Percentiles rank a stretch among this genome's conserved stretches.
Evolutionary conservation across 768 basidiomycete species (phyloP).

Genomic region (Collybiopsis confluens): DNA sequence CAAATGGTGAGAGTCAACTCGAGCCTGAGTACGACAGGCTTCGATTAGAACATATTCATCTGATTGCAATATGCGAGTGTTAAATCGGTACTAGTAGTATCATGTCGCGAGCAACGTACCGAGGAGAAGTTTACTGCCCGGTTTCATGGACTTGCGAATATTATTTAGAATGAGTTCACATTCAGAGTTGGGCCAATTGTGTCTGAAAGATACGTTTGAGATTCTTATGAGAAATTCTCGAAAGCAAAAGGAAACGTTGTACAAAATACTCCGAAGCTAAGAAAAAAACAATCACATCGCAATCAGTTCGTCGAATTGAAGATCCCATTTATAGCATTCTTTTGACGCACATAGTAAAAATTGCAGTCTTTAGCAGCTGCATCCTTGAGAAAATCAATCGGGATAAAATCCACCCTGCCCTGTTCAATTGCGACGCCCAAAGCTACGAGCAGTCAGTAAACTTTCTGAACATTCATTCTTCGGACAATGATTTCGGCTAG

Average conservation of each 20-base stretch:
- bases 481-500: too few relatives aligned
- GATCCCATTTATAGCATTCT: too few relatives aligned
- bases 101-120: constrained; percentile 23
- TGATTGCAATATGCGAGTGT: too few relatives aligned
- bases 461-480: too few relatives aligned
- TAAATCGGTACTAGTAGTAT: too few relatives aligned
- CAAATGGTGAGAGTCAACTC: not conserved
- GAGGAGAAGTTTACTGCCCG: constrained; percentile 31
- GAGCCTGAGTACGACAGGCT: constrained; percentile 14
- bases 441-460: too few relatives aligned
- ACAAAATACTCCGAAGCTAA: not conserved
- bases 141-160: constrained; percentile 30
- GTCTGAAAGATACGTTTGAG: constrained; percentile 18
- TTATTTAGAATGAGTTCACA: constrained; percentile 30
- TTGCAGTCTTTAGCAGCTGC: constrained; percentile 31
- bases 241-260: too few relatives aligned
- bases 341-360: constrained; percentile 35
- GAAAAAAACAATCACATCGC: too few relatives aligned
- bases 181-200: constrained; percentile 37
- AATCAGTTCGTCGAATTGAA: too few relatives aligned
- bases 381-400: constrained; percentile 35
- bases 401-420: constrained; percentile 29
- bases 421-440: constrained; percentile 32
- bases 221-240: not conserved
- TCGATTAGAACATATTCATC: constrained; percentile 35